These are phyloP conservation scores for Colletotrichum lentis DNA, from an alignment of 2,329 filamentous ascomycete species.

Conservation along the genomic window DNA sequence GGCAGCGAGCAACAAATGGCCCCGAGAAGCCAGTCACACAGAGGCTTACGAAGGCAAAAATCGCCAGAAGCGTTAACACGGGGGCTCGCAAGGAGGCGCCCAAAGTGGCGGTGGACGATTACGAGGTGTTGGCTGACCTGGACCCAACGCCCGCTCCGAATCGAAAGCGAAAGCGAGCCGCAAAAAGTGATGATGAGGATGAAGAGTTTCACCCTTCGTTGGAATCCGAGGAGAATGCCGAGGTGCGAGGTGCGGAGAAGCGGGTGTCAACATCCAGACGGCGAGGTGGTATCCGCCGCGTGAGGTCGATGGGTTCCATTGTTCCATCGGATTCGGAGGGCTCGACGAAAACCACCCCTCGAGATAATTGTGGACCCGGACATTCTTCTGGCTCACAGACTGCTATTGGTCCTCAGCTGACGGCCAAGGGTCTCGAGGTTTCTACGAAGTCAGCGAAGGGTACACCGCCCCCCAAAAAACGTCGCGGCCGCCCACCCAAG, in stretches of 20 bases:
- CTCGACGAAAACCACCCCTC: constrained; percentile 4
- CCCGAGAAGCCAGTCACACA: constrained; percentile 21
- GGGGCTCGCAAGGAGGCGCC: constrained; percentile 37
- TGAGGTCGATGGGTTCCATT: constrained; percentile 21
- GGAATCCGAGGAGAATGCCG: constrained; percentile 29
- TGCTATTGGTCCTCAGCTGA: not conserved
- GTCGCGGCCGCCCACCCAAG: constrained; percentile 34
- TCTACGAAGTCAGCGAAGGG: not conserved
- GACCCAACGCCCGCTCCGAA: constrained; percentile 4
- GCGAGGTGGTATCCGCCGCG: constrained; percentile 9
- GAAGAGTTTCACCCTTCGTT: constrained; percentile 35
- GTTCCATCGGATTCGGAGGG: constrained; percentile 26
- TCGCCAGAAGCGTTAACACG: constrained; percentile 30
- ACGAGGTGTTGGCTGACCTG: constrained; percentile 28
- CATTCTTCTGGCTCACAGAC: not conserved
- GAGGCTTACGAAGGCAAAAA: constrained; percentile 28
- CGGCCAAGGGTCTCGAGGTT: not conserved
- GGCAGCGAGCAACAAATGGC: constrained; percentile 10
- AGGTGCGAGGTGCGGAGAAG: constrained; percentile 12
- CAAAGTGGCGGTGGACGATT: constrained; percentile 27
- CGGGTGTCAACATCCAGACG: constrained; percentile 12
- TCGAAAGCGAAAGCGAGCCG: constrained; percentile 32
- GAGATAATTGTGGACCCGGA: constrained; percentile 11
- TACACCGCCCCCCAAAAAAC: constrained; percentile 26
- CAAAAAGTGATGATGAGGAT: constrained; percentile 33